These are phyloP conservation scores for Ogataea naganishii DNA, from an alignment of 805 yeast species.

Conservation along the genomic window DNA sequence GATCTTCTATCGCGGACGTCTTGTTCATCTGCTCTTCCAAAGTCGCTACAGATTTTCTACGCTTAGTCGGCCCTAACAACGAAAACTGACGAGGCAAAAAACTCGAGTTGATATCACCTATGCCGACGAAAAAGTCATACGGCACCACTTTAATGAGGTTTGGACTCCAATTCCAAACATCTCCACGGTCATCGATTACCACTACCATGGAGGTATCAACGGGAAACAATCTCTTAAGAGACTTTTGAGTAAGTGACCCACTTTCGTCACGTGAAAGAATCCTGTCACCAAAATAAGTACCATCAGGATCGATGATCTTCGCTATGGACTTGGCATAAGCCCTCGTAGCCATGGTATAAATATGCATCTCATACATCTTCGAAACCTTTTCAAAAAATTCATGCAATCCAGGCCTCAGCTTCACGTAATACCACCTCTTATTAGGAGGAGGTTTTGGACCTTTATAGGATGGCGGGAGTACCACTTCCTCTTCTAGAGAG, in stretches of 20 bases:
- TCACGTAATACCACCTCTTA: slow-evolving; percentile 85
- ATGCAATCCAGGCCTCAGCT: slow-evolving; percentile 78
- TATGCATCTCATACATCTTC: slow-evolving; percentile 76
- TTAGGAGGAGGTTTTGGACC: slow-evolving; percentile 54
- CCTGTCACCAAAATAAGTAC: slow-evolving; percentile 80
- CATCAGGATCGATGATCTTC: slow-evolving; percentile 83
- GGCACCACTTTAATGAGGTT: slow-evolving; percentile 90
- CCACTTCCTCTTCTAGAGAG: slow-evolving; percentile 66
- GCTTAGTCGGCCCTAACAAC: slow-evolving; percentile 52
- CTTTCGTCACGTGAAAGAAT: slow-evolving; percentile 91
- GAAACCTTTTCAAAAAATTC: slow-evolving; percentile 62
- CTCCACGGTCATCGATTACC: slow-evolving; percentile 95
- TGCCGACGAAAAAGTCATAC: slow-evolving; percentile 91
- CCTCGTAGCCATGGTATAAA: slow-evolving; percentile 97
- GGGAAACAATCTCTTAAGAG: slow-evolving; percentile 81
- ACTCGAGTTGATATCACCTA: slow-evolving; percentile 93
- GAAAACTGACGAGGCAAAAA: slow-evolving; percentile 75
- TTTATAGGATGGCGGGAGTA: slow-evolving; percentile 45
- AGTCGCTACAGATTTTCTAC: slow-evolving; percentile 46
- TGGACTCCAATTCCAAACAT: slow-evolving; percentile 97
- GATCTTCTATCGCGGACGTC: slow-evolving; percentile 13
- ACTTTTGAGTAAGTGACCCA: slow-evolving; percentile 85
- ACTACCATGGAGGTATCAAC: slow-evolving; percentile 96
- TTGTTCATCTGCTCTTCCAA: slow-evolving; percentile 37
- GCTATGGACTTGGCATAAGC: slow-evolving; percentile 89